A percentile compares a stretch with the other conserved stretches of the same genome.
phyloP scores from a whole-genome alignment of 2,329 filamentous ascomycete genomes.

The Colletotrichum graminicola region DNA sequence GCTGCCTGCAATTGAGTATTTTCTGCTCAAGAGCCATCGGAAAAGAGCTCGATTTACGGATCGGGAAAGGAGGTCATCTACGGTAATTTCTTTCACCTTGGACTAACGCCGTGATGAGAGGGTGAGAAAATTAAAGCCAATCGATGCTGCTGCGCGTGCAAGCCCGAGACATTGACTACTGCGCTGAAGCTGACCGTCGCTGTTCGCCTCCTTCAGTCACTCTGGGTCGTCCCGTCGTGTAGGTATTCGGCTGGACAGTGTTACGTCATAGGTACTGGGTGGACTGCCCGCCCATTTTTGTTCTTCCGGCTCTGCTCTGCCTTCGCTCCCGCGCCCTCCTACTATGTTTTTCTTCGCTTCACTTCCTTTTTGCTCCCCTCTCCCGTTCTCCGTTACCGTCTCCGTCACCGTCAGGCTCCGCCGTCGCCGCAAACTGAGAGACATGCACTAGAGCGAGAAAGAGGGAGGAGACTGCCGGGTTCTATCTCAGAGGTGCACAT shows the following conservation, averaged over 20 bases:
- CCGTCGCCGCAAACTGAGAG: constrained; percentile 14
- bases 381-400: constrained; percentile 20
- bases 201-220: background rate
- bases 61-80: constrained; percentile 1
- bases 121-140: background rate
- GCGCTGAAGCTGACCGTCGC: background rate
- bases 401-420: constrained; percentile 24
- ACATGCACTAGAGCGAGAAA: constrained; percentile 3
- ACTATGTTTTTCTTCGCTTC: constrained; percentile 16
- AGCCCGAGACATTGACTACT: constrained; percentile 16
- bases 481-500: background rate
- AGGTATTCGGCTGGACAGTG: constrained; percentile 14
- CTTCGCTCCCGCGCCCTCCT: constrained; percentile 1
- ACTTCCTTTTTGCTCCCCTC: constrained; percentile 12
- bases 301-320: constrained; percentile 21
- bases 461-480: constrained; percentile 7
- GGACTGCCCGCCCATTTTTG: constrained; percentile 37
- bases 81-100: constrained; percentile 2
- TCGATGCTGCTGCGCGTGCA: background rate
- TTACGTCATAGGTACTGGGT: constrained; percentile 37
- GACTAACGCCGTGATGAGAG: background rate
- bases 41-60: constrained; percentile 13
- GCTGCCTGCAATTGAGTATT: constrained; percentile 10
- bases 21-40: background rate
- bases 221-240: constrained; percentile 18